Conservation (phyloP, 1,284 basidiomycete genomes). For the Ganoderma boninense region DNA sequence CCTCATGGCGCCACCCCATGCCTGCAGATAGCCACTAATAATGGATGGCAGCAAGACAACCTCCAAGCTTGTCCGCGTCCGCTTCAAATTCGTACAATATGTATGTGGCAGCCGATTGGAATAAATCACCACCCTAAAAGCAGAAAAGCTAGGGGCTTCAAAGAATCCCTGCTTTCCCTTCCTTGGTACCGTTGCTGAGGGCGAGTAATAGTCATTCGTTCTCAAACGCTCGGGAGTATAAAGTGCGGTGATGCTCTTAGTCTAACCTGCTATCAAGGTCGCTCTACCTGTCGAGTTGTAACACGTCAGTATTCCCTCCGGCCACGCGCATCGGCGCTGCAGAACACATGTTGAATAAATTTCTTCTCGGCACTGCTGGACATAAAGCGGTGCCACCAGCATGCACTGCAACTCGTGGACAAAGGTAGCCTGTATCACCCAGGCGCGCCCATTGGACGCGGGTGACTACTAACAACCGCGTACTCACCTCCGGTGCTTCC, state of each 20-base stretch:
- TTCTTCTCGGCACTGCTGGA: background rate
- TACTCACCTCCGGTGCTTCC: background rate
- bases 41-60: background rate
- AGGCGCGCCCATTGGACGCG: background rate
- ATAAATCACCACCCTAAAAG: background rate
- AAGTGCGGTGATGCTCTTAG: background rate
- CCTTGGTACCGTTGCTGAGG: background rate
- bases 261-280: background rate
- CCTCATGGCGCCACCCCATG: background rate
- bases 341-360: background rate
- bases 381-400: background rate
- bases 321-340: background rate
- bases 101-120: background rate
- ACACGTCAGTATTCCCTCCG: background rate
- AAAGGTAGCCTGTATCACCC: background rate
- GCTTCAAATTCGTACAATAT: background rate
- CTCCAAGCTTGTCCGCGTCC: background rate
- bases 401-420: background rate
- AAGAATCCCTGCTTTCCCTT: background rate
- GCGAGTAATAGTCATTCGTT: background rate
- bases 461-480: background rate
- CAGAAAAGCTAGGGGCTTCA: background rate
- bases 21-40: background rate
- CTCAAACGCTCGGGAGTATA: background rate
- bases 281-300: background rate